phyloP scores from a whole-genome alignment of 768 basidiomycete genomes.

The Lanmaoa rubissima region DNA sequence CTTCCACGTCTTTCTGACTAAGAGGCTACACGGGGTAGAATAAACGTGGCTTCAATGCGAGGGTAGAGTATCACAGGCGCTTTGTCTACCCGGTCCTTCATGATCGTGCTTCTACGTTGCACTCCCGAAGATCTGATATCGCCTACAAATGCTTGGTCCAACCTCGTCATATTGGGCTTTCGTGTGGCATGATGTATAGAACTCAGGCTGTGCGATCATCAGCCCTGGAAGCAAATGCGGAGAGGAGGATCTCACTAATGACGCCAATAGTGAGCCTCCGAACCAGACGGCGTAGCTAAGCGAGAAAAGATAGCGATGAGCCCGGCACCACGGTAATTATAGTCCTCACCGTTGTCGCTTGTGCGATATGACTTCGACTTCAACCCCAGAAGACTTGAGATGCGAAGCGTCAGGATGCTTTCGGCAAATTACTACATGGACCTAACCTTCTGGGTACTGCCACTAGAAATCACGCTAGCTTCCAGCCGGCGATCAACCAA shows the following conservation, averaged over 20 bases:
- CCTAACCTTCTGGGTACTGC: slow-evolving; percentile 70
- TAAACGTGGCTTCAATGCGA: neutral
- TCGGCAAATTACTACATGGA: neutral
- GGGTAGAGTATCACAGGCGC: neutral
- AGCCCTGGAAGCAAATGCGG: neutral
- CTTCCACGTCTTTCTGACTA: neutral
- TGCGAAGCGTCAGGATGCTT: slow-evolving; percentile 1
- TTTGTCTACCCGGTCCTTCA: neutral
- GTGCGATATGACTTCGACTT: slow-evolving; percentile 98
- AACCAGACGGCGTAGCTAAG: slow-evolving; percentile 94
- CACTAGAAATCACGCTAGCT: slow-evolving; percentile 68
- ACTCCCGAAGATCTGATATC: slow-evolving; percentile 92
- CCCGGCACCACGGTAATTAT: neutral
- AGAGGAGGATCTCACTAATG: slow-evolving; percentile 57
- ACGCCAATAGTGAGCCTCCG: slow-evolving; percentile 92
- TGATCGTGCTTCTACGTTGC: slow-evolving; percentile 50
- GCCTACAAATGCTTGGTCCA: slow-evolving; percentile 86
- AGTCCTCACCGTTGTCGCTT: slow-evolving; percentile 82
- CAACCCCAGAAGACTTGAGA: slow-evolving; percentile 86
- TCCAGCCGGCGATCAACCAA: slow-evolving; percentile 90
- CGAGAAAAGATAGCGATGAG: slow-evolving; percentile 9
- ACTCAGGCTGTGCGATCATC: slow-evolving; percentile 68
- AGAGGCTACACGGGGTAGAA: neutral
- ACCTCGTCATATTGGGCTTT: slow-evolving; percentile 94
- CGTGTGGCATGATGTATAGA: slow-evolving; percentile 91